Evolutionary conservation across 768 basidiomycete species (phyloP).

Genomic region (Hericium rajendrae): DNA sequence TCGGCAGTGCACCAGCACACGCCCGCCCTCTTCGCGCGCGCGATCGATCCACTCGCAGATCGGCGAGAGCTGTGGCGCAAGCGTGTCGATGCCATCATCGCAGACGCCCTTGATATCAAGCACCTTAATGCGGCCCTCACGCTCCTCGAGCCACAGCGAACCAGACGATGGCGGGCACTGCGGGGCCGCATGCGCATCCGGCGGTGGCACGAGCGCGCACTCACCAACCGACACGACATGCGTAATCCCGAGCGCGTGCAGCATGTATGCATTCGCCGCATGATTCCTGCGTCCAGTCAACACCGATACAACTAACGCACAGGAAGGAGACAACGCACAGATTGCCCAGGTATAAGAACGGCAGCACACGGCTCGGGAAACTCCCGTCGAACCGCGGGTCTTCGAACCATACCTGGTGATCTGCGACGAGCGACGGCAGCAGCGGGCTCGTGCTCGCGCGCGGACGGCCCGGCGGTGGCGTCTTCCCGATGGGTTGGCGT

Average conservation of each 20-base stretch:
- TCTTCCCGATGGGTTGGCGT: not conserved
- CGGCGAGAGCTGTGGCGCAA: constrained; percentile 79
- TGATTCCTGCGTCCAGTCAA: constrained; percentile 54
- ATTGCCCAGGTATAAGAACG: constrained; percentile 91
- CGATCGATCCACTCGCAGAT: constrained; percentile 93
- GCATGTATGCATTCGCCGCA: constrained; percentile 90
- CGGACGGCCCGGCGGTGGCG: constrained; percentile 32
- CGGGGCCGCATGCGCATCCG: constrained; percentile 22
- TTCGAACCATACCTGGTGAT: constrained; percentile 92
- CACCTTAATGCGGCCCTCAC: constrained; percentile 82
- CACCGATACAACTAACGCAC: constrained; percentile 5
- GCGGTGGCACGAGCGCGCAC: constrained; percentile 80
- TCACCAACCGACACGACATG: constrained; percentile 97
- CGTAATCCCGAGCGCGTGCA: constrained; percentile 90
- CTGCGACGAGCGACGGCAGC: constrained; percentile 51
- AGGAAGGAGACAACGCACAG: constrained; percentile 46
- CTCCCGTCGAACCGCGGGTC: constrained; percentile 90
- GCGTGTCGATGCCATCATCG: constrained; percentile 93
- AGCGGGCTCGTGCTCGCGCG: constrained; percentile 64
- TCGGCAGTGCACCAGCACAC: constrained; percentile 92
- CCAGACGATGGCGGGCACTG: constrained; percentile 34
- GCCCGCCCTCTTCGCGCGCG: constrained; percentile 74
- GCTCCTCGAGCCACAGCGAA: constrained; percentile 81
- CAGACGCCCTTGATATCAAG: constrained; percentile 87
- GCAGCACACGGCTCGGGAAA: constrained; percentile 88